phyloP scores from a whole-genome alignment of 129 eudicot genomes.

The Oenanthe sinensis region DNA sequence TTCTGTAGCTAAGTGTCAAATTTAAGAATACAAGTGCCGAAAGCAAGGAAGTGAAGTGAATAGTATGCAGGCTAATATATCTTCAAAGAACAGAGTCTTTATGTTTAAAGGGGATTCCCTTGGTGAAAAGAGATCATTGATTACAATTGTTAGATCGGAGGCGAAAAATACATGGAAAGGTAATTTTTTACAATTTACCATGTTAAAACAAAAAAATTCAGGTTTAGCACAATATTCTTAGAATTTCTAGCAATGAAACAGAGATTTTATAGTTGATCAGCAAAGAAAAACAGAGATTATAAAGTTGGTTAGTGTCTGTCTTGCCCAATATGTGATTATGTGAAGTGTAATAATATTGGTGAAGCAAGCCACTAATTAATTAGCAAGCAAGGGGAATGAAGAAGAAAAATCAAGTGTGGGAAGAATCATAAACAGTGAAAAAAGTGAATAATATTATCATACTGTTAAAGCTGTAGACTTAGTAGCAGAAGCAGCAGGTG shows the following conservation, averaged over 20 bases:
- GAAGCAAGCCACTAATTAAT: neutral
- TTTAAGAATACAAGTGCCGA: neutral
- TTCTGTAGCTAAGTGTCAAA: neutral
- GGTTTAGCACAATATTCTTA: too few species aligned
- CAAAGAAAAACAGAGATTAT: neutral
- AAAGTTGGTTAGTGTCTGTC: neutral
- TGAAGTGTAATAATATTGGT: neutral
- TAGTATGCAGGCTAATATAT: too few species aligned
- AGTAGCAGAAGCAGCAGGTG: neutral
- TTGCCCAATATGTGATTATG: neutral
- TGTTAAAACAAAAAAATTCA: too few species aligned
- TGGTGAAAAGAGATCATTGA: neutral
- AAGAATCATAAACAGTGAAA: neutral
- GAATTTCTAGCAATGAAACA: neutral
- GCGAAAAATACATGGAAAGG: neutral
- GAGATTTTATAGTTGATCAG: neutral
- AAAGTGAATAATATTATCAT: slow-evolving; percentile 5
- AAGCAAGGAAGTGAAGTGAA: neutral
- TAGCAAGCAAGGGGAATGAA: neutral
- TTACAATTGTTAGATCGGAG: neutral
- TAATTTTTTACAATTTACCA: too few species aligned
- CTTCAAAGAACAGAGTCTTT: neutral
- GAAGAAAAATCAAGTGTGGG: neutral
- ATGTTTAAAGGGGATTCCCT: neutral
- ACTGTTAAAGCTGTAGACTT: neutral